Conservation (phyloP, 108 stramenopile species). For the Pseudonitzschia multistriata region DNA sequence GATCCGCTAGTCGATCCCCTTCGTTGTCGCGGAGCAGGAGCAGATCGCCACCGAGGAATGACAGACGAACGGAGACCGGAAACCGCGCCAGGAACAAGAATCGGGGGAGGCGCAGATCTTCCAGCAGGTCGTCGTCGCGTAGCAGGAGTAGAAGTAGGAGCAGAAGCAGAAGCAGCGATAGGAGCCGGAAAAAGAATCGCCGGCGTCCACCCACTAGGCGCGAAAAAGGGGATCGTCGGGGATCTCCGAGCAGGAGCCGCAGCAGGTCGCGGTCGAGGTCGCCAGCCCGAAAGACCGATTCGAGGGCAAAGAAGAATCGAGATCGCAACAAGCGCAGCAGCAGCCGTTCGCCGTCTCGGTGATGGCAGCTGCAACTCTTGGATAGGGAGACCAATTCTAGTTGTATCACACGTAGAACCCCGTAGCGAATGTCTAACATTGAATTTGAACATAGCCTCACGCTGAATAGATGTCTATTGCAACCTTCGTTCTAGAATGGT, state of each 20-base stretch:
- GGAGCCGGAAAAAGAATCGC: neutral
- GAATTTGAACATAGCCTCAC: too few species aligned
- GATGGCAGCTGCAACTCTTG: too few species aligned
- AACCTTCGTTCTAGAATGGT: too few species aligned
- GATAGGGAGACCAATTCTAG: neutral
- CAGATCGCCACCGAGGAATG: neutral
- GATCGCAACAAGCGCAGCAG: neutral
- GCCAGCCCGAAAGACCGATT: neutral
- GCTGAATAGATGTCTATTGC: too few species aligned
- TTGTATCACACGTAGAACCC: neutral
- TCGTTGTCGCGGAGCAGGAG: neutral
- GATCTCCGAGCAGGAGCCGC: neutral
- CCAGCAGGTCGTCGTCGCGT: neutral
- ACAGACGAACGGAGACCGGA: neutral
- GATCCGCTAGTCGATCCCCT: neutral
- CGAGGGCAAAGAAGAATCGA: neutral
- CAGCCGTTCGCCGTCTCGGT: neutral
- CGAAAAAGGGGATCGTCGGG: neutral
- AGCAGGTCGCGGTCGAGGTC: neutral
- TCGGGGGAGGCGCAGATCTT: neutral
- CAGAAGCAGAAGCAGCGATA: neutral
- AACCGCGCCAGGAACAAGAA: neutral
- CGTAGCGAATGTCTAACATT: neutral
- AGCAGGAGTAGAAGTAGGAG: neutral
- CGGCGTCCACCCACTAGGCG: neutral